Evolutionary conservation across 1,139 yeast species (phyloP).

Genomic region (Diutina pseudorugosa): DNA sequence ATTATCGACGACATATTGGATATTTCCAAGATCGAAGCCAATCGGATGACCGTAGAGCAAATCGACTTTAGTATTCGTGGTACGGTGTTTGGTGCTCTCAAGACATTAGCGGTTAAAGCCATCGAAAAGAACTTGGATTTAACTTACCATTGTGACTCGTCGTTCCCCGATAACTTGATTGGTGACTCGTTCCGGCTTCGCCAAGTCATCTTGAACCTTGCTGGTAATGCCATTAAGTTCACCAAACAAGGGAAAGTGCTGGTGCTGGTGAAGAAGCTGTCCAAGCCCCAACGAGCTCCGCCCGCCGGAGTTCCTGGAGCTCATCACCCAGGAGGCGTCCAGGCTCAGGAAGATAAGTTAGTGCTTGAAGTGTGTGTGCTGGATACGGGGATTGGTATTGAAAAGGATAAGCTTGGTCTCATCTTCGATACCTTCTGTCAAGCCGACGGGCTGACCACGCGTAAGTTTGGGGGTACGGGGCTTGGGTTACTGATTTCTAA

Average conservation of each 20-base stretch:
- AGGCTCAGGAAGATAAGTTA: slow-evolving; percentile 36
- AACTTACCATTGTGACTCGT: slow-evolving; percentile 70
- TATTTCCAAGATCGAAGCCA: slow-evolving; percentile 86
- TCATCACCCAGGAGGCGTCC: neutral
- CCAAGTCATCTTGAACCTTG: slow-evolving; percentile 72
- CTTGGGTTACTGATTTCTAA: slow-evolving; percentile 79
- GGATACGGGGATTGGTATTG: slow-evolving; percentile 85
- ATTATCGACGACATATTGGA: slow-evolving; percentile 83
- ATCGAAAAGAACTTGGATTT: slow-evolving; percentile 74
- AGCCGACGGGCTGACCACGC: slow-evolving; percentile 85
- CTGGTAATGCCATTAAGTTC: slow-evolving; percentile 82
- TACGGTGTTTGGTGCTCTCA: slow-evolving; percentile 79
- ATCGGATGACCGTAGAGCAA: slow-evolving; percentile 83
- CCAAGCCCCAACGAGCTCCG: slow-evolving; percentile 6
- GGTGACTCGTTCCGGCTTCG: slow-evolving; percentile 82
- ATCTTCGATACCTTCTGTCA: slow-evolving; percentile 85
- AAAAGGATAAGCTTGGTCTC: slow-evolving; percentile 67
- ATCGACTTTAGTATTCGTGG: slow-evolving; percentile 78
- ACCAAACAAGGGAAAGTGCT: slow-evolving; percentile 72
- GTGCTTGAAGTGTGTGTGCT: slow-evolving; percentile 75
- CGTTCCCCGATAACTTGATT: slow-evolving; percentile 74
- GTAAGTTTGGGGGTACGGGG: slow-evolving; percentile 81
- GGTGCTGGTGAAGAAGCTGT: slow-evolving; percentile 45
- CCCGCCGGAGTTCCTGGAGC: neutral
- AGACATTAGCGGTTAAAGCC: slow-evolving; percentile 79